Conservation (phyloP, 192 early-diverging fungal species). For the Umbelopsis vinacea region DNA sequence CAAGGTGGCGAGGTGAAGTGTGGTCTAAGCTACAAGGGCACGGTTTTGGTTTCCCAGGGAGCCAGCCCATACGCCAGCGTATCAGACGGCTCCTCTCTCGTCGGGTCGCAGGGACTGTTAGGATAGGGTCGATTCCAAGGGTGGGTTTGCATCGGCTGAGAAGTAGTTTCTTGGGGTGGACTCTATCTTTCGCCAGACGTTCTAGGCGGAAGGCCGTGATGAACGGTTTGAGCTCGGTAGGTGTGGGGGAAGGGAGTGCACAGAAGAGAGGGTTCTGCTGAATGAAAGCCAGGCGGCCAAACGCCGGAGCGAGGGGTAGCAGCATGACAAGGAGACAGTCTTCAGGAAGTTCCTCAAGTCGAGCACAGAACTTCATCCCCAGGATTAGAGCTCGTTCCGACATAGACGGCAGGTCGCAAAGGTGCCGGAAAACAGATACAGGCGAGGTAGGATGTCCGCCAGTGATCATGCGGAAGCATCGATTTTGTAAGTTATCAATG, state of each 20-base stretch:
- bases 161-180: background rate
- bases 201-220: background rate
- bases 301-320: background rate
- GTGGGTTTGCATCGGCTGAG: background rate
- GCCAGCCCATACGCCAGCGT: conserved; percentile 22
- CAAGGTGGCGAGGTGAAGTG: conserved; percentile 2
- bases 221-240: background rate
- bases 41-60: conserved; percentile 3
- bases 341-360: background rate
- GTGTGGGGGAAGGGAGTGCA: background rate
- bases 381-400: background rate
- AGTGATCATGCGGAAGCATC: background rate
- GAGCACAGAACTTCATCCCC: background rate
- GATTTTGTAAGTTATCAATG: background rate
- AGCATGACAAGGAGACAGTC: background rate
- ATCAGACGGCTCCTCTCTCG: background rate
- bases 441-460: background rate
- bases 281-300: background rate
- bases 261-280: background rate
- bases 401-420: background rate
- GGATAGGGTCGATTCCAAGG: conserved; percentile 6
- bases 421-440: background rate
- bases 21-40: background rate
- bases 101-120: background rate
- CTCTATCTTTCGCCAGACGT: background rate